Evolutionary conservation across 768 basidiomycete genomes (phyloP).

Genomic region (Leccinum subtestaceum): DNA sequence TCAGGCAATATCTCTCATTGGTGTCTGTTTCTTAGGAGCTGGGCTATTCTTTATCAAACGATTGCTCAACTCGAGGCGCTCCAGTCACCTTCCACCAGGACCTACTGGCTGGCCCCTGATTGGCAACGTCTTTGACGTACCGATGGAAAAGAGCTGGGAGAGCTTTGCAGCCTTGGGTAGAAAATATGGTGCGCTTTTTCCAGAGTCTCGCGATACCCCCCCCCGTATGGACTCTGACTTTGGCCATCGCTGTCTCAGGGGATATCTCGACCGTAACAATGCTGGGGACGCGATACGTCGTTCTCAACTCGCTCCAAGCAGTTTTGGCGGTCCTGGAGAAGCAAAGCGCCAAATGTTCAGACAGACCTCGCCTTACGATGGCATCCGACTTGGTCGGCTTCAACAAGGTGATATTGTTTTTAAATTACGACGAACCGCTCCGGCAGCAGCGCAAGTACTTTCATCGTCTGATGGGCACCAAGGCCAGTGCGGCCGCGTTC

Average conservation of each 20-base stretch:
- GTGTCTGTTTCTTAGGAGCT: conserved; percentile 17
- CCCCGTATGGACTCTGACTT: conserved; percentile 7
- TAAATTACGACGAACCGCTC: conserved; percentile 5
- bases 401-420: conserved; percentile 5
- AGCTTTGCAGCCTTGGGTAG: conserved; percentile 53
- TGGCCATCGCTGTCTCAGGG: conserved; percentile 15
- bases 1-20: not conserved
- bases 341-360: conserved; percentile 51
- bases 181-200: conserved; percentile 41
- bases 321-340: conserved; percentile 51
- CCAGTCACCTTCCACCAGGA: conserved; percentile 17
- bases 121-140: conserved; percentile 55
- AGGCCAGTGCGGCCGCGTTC: conserved; percentile 4
- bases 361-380: conserved; percentile 20
- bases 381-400: conserved; percentile 20
- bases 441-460: conserved; percentile 16
- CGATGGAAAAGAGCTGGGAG: conserved; percentile 47
- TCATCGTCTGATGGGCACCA: conserved; percentile 11
- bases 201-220: not conserved
- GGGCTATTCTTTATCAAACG: conserved; percentile 8
- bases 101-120: conserved; percentile 38
- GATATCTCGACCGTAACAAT: conserved; percentile 23
- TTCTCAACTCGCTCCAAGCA: conserved; percentile 47
- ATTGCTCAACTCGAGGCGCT: not conserved
- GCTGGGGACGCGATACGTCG: conserved; percentile 45